These are phyloP conservation scores for Ophiocordyceps camponoti-leonardi DNA, from an alignment of 2,329 filamentous ascomycete genomes.

Conservation along the genomic window DNA sequence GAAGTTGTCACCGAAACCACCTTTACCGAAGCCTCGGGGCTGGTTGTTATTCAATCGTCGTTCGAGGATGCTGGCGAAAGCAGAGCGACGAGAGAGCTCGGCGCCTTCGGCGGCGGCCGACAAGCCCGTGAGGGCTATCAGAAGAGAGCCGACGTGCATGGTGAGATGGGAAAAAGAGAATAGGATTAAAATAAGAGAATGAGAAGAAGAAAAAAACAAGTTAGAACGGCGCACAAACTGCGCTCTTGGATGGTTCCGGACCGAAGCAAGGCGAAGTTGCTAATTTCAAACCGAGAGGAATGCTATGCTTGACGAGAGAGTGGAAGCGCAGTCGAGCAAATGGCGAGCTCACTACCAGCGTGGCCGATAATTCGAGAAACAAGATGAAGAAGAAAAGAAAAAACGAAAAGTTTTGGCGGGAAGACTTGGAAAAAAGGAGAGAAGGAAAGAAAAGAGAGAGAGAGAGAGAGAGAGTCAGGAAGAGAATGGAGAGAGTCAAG, in stretches of 20 bases:
- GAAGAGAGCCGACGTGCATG: slow-evolving; percentile 34
- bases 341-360: neutral
- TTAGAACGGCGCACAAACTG: neutral
- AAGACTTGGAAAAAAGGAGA: too few relatives aligned
- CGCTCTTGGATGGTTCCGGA: neutral
- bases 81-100: slow-evolving; percentile 19
- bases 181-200: slow-evolving; percentile 17
- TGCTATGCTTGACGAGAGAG: too few relatives aligned
- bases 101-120: slow-evolving; percentile 21
- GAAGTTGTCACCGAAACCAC: neutral
- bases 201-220: neutral
- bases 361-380: neutral
- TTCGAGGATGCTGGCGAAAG: slow-evolving; percentile 18
- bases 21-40: too few relatives aligned
- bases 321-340: neutral
- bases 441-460: too few relatives aligned
- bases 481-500: neutral
- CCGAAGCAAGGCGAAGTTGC: neutral
- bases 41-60: slow-evolving; percentile 18
- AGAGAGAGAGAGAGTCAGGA: neutral
- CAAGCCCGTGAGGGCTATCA: slow-evolving; percentile 29
- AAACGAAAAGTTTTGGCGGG: neutral
- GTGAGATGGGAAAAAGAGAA: slow-evolving; percentile 9
- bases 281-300: neutral
- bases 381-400: neutral